Percentiles rank a stretch among this genome's conserved stretches.
Conservation (phyloP, 164 flowering plant genomes). For the Santalum album region DNA sequence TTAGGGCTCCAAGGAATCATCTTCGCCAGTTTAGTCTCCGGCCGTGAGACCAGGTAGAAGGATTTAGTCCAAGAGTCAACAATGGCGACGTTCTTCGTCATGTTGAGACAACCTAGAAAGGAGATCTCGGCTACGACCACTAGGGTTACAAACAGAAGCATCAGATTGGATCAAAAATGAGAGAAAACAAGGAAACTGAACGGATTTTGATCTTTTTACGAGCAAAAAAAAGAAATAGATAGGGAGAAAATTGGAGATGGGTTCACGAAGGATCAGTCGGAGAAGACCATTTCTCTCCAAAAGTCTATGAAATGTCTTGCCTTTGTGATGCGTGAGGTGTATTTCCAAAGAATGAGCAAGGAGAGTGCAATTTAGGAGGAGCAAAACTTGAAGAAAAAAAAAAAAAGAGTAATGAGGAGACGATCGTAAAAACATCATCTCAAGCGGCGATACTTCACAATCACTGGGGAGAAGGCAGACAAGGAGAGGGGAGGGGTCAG, state of each 20-base stretch:
- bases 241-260: too few species aligned
- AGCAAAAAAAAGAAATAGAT: too few species aligned
- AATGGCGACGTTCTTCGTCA: slow-evolving; percentile 56
- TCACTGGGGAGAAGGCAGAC: slow-evolving; percentile 25
- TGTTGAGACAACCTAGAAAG: slow-evolving; percentile 69
- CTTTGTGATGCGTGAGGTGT: too few species aligned
- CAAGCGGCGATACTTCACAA: slow-evolving; percentile 16
- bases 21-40: background rate
- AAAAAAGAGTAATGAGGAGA: slow-evolving; percentile 20
- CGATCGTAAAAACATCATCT: slow-evolving; percentile 16
- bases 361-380: too few species aligned
- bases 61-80: slow-evolving; percentile 57
- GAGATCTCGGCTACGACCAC: slow-evolving; percentile 69
- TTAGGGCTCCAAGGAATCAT: too few species aligned
- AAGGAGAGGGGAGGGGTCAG: slow-evolving; percentile 23
- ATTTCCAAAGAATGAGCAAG: too few species aligned
- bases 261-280: too few species aligned
- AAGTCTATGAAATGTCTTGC: too few species aligned
- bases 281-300: too few species aligned
- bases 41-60: slow-evolving; percentile 22
- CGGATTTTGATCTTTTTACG: too few species aligned
- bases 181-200: too few species aligned
- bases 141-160: slow-evolving; percentile 53
- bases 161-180: too few species aligned
- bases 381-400: slow-evolving; percentile 20